phyloP scores from a whole-genome alignment of 208 protist genomes.

The Tritrichomonas musculus region DNA sequence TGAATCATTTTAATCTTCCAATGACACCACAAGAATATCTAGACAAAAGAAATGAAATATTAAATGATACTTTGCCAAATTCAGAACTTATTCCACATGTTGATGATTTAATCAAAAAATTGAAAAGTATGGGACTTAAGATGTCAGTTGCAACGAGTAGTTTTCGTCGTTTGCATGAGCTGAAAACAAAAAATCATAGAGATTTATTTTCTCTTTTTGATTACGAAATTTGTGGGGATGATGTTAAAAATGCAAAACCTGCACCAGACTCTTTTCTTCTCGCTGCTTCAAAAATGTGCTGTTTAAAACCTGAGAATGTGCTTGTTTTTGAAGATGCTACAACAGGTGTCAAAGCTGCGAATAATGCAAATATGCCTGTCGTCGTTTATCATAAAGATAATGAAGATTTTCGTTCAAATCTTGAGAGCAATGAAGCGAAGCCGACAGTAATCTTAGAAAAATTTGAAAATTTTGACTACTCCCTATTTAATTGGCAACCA shows the following conservation, averaged over 20 bases:
- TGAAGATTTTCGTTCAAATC: neutral
- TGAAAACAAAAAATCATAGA: neutral
- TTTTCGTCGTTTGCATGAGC: neutral
- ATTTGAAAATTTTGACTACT: neutral
- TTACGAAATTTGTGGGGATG: neutral
- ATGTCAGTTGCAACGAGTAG: neutral
- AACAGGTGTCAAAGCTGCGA: neutral
- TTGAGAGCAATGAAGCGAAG: neutral
- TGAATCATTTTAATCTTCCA: neutral
- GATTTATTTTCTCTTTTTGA: neutral
- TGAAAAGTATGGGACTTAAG: neutral
- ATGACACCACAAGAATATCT: slow-evolving; percentile 19
- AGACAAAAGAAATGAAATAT: neutral
- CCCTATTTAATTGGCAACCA: neutral
- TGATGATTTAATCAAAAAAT: neutral
- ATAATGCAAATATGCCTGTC: neutral
- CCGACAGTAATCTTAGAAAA: neutral
- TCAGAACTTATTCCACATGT: neutral
- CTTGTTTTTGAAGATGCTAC: neutral
- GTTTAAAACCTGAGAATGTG: slow-evolving; percentile 13
- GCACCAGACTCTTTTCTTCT: neutral
- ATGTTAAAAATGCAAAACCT: neutral
- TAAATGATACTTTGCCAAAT: neutral
- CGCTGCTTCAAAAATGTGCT: neutral
- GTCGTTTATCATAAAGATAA: neutral